Base-by-base conservation (phyloP, 176 grass and related monocot species). In the Oryza meridionalis region DNA sequence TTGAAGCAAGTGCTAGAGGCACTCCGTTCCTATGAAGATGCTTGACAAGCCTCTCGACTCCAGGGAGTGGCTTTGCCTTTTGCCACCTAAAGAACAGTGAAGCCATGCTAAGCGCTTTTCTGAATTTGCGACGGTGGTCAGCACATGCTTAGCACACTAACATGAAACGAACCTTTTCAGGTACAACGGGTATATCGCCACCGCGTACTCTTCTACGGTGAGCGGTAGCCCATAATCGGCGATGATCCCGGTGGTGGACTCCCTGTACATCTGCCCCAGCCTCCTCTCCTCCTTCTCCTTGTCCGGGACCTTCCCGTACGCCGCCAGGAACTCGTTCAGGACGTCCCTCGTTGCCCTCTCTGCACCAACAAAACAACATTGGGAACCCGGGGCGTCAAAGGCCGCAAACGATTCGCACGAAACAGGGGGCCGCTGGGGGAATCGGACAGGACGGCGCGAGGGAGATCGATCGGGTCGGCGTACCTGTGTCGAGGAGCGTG, bases 1-100 rank as follows among this genome's bases (percentile, higher is more conserved):
- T 97, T 11, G 95, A 97, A 89, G 95, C 95, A 82, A 97, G 70
- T 45, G 84, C 95, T 43, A 97, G 47, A 2, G 92, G 95, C 31
- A 94, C 64, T 9, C 92, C 88, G 19, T 97, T 89, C 66, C 90
- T 82, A 68, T 84, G 63, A 72, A 97, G 92, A 81, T 97, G 95
- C 55, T 81, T 73, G 37, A 97, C 82, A 83, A 97, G 95, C 32
- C 95, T 81, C 71, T 84, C 72, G 74, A 88, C 92, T 77, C 95
- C 92, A n/a, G 92, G 92, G 78, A 97, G 80, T 9, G 84, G 73
- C 63, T 91, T 88, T 29, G 92, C 86, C 50, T 27, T 88, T 45
- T 91, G 75, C 95, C 90, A 94, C 82, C 95, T 97, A 72, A 35
- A 81, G 33, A 83, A 81, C 45, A 66, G 9, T 11, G 50, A 81